These are phyloP conservation scores for Lagerstroemia speciosa DNA, from an alignment of 345 rosid species.

Conservation along the genomic window DNA sequence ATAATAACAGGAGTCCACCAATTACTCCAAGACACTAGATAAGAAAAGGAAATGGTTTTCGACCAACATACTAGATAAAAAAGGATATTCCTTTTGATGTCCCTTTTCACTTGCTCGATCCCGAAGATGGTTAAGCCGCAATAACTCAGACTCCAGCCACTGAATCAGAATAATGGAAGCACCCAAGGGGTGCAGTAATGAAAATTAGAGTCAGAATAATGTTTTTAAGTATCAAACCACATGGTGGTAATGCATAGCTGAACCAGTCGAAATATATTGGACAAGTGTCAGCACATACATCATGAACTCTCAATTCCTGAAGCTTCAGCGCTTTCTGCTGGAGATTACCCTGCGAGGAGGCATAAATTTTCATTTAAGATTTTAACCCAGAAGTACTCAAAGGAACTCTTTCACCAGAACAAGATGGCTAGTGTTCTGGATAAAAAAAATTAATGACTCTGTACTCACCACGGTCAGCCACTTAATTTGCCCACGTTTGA, in stretches of 20 bases:
- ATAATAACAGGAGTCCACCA: not conserved
- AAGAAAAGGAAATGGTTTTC: too few species aligned
- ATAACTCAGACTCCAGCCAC: slow-evolving; percentile 65
- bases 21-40: slow-evolving; percentile 3
- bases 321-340: slow-evolving; percentile 54
- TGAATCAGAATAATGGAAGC: slow-evolving; percentile 20
- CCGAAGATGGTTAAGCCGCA: slow-evolving; percentile 54
- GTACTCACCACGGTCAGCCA: slow-evolving; percentile 61
- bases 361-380: slow-evolving; percentile 2
- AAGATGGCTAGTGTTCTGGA: not conserved
- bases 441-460: not conserved
- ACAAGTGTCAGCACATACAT: slow-evolving; percentile 25
- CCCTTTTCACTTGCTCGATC: slow-evolving; percentile 90
- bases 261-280: not conserved
- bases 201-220: slow-evolving; percentile 1
- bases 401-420: not conserved
- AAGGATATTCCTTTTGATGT: slow-evolving; percentile 82
- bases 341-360: slow-evolving; percentile 60
- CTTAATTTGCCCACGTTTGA: slow-evolving; percentile 62
- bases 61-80: too few species aligned
- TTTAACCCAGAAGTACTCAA: not conserved
- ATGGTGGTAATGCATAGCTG: not conserved
- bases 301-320: slow-evolving; percentile 51
- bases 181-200: slow-evolving; percentile 1
- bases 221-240: not conserved